Conservation (phyloP, 31 red algal species). For the Porphyra umbilicalis region DNA sequence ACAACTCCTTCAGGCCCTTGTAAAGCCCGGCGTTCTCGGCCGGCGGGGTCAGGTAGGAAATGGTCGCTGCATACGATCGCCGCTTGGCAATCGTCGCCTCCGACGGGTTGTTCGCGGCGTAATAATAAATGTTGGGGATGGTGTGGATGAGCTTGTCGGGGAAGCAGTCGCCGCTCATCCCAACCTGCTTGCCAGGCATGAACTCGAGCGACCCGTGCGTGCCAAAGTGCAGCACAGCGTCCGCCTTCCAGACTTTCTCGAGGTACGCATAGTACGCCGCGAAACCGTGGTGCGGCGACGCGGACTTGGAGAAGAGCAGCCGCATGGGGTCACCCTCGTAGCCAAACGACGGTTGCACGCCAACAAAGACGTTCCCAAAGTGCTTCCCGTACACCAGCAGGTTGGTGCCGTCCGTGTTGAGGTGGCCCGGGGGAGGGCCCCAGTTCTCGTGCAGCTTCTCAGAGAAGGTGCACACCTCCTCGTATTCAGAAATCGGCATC, state of each 20-base stretch:
- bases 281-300: conserved; percentile 96
- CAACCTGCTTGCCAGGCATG: conserved; percentile 99
- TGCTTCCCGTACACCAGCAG: conserved; percentile 90
- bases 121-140: conserved; percentile 98
- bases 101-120: conserved; percentile 98
- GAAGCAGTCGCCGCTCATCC: conserved; percentile 93
- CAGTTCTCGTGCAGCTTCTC: conserved; percentile 88
- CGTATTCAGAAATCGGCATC: conserved; percentile 89
- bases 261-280: conserved; percentile 92
- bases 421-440: conserved; percentile 89
- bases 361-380: conserved; percentile 94
- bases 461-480: conserved; percentile 63
- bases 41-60: conserved; percentile 98
- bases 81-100: conserved; percentile 99
- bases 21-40: conserved; percentile 97
- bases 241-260: conserved; percentile 86
- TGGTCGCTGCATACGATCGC: conserved; percentile 94
- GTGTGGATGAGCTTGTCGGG: conserved; percentile 89
- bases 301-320: conserved; percentile 93
- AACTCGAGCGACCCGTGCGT: conserved; percentile 99
- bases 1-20: conserved; percentile 95
- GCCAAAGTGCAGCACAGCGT: conserved; percentile 97
- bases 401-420: conserved; percentile 95
- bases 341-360: conserved; percentile 94
- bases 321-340: conserved; percentile 99